These are phyloP conservation scores for Phialophora expanda DNA, from an alignment of 2,329 filamentous ascomycete species.

Conservation along the genomic window DNA sequence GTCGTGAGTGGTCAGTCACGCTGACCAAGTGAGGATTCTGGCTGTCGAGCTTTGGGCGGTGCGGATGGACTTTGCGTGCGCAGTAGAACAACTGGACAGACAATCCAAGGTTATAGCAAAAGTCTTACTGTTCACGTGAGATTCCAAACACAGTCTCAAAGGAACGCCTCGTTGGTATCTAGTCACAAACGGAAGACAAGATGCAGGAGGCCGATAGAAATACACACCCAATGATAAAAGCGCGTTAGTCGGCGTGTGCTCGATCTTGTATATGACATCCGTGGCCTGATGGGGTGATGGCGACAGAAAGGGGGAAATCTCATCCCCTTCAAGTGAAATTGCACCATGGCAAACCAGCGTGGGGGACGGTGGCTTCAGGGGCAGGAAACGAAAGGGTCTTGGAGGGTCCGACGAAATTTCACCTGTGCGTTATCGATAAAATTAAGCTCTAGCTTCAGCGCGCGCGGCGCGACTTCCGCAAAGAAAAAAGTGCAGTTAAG, in stretches of 20 bases:
- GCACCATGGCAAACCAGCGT: conserved; percentile 2
- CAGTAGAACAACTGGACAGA: neutral
- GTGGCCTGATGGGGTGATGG: neutral
- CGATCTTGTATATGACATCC: neutral
- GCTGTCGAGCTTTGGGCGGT: neutral
- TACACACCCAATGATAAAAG: neutral
- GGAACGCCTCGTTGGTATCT: conserved; percentile 6
- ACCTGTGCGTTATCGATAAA: conserved; percentile 4
- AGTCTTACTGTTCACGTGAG: neutral
- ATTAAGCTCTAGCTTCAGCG: conserved; percentile 9
- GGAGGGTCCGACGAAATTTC: neutral
- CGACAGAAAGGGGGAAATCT: conserved; percentile 3
- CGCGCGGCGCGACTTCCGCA: conserved; percentile 4
- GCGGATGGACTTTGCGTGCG: neutral
- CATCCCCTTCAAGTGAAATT: conserved; percentile 9
- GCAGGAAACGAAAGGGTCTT: neutral
- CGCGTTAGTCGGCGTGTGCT: conserved; percentile 2
- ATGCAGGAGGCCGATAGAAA: neutral
- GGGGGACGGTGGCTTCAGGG: conserved; percentile 1
- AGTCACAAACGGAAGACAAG: conserved; percentile 1
- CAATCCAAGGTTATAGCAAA: neutral
- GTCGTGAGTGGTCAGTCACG: neutral
- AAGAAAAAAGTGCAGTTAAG: neutral
- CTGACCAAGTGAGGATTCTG: neutral
- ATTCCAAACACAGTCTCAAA: neutral